A percentile compares a stretch with the other conserved stretches of the same genome.
These are phyloP conservation scores for Apiospora marii DNA, from an alignment of 2,329 filamentous ascomycete species.

Conservation along the genomic window DNA sequence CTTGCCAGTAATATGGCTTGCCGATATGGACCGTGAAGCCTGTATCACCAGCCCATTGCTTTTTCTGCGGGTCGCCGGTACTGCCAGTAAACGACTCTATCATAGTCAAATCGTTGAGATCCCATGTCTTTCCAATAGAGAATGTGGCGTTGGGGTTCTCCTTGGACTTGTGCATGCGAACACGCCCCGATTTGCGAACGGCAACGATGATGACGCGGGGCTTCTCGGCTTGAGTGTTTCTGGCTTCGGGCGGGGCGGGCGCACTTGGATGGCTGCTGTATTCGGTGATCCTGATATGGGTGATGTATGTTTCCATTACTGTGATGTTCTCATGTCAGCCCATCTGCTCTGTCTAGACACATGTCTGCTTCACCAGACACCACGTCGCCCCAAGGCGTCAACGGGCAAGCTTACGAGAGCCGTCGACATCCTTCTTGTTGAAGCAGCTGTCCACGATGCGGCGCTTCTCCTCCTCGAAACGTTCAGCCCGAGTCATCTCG, in stretches of 20 bases:
- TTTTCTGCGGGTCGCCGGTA: slow-evolving; percentile 62
- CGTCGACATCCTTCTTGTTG: slow-evolving; percentile 85
- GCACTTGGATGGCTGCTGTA: slow-evolving; percentile 82
- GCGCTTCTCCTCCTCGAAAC: slow-evolving; percentile 95
- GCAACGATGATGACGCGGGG: slow-evolving; percentile 90
- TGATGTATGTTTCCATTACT: slow-evolving; percentile 96
- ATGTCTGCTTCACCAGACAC: background rate
- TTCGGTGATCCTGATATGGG: slow-evolving; percentile 91
- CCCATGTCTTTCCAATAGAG: slow-evolving; percentile 98
- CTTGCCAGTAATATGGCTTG: slow-evolving; percentile 98
- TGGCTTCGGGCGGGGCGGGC: slow-evolving; percentile 83
- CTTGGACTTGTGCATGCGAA: slow-evolving; percentile 95
- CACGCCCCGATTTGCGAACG: slow-evolving; percentile 88
- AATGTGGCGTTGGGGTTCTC: slow-evolving; percentile 95
- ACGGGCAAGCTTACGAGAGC: slow-evolving; percentile 70
- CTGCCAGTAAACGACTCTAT: slow-evolving; percentile 83
- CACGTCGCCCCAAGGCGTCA: slow-evolving; percentile 27
- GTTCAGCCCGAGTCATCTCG: slow-evolving; percentile 69
- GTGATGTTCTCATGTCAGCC: slow-evolving; percentile 21
- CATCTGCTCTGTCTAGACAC: background rate
- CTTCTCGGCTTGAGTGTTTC: slow-evolving; percentile 78
- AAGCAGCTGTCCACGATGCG: slow-evolving; percentile 97
- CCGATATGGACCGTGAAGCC: slow-evolving; percentile 90
- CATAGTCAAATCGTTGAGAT: slow-evolving; percentile 84
- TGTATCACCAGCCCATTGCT: slow-evolving; percentile 81